phyloP scores from a whole-genome alignment of 148 eudicot genomes.

The Mesembryanthemum crystallinum region DNA sequence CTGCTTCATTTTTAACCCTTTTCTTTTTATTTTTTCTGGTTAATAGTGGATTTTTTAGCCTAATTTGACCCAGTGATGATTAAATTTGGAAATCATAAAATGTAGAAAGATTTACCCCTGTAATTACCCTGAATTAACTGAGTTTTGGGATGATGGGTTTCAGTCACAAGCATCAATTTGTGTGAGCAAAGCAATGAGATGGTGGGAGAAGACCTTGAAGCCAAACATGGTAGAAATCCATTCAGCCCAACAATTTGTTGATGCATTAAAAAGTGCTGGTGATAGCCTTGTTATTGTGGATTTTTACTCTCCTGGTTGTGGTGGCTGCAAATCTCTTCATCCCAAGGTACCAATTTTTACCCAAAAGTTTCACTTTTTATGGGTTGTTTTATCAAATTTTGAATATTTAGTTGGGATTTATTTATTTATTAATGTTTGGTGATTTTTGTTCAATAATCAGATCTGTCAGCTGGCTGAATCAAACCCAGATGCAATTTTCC shows the following conservation, averaged over 20 bases:
- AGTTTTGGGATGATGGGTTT: neutral
- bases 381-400: neutral
- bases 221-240: constrained; percentile 81
- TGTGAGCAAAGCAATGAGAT: constrained; percentile 58
- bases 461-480: constrained; percentile 85
- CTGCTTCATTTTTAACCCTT: too few relatives aligned
- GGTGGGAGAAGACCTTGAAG: constrained; percentile 89
- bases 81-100: too few relatives aligned
- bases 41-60: too few relatives aligned
- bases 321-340: constrained; percentile 85
- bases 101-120: too few relatives aligned
- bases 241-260: constrained; percentile 69
- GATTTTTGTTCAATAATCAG: constrained; percentile 33
- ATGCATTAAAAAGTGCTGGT: constrained; percentile 53
- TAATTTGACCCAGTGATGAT: too few relatives aligned
- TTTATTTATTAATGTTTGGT: neutral
- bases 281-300: constrained; percentile 74
- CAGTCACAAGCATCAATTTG: constrained; percentile 57
- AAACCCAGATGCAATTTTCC: constrained; percentile 64
- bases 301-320: constrained; percentile 95
- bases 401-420: neutral
- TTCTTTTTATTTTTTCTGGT: neutral
- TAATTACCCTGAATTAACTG: too few relatives aligned
- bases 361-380: neutral
- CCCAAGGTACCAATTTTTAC: constrained; percentile 59